Base-by-base conservation (phyloP, 2,329 filamentous ascomycete species). In the Diplodia corticola region DNA sequence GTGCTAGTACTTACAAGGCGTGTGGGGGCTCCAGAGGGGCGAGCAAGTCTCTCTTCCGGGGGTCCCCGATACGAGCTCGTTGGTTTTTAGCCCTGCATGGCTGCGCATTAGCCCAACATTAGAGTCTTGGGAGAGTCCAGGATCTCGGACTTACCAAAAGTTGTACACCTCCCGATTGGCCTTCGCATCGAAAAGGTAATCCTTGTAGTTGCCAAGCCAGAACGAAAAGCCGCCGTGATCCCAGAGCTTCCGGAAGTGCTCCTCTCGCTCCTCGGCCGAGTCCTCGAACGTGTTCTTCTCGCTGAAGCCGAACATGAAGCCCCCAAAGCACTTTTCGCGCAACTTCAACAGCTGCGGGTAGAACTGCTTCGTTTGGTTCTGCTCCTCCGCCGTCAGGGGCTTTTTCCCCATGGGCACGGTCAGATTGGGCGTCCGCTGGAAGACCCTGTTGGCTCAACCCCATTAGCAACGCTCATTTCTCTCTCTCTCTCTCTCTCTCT, bases 381-480 rank as follows among this genome's bases (percentile, higher is more conserved):
- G 84, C 67, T 87, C 83, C 66, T 83, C 79, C 7, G 73, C 75
- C 0, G 80, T 82, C 26, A 88, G 76, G 0, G 76, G 40, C 1
- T 79, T 77, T 67, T 83, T 81, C 1, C 82, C 80, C 86, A 91
- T 89, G 0, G 88, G 87, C 0, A 90, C 70, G 0, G 86, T 86
- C 10, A 89, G 77, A 67, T 90, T 91, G 0, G 89, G 88, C 0
- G 87, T 90, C 12, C 89, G 83, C 70, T 90, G 87, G 74, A 90
- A 89, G 40, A 91, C 85, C 3, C 78, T 81, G 2, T 90, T 59
- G 26, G 4, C 78, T 3, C 28, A 5, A 5, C 28, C 28, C 5
- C 9, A 30, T 33, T 10, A 33, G 30, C 30, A 33, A 33, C 30
- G 12, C 5, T 7, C 30, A 33, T n/a, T n/a, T n/a, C n/a, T n/a